A percentile compares a stretch with the other conserved stretches of the same genome.
Evolutionary conservation across 2,329 filamentous ascomycete genomes (phyloP).

Genomic region (Microsporum canis): DNA sequence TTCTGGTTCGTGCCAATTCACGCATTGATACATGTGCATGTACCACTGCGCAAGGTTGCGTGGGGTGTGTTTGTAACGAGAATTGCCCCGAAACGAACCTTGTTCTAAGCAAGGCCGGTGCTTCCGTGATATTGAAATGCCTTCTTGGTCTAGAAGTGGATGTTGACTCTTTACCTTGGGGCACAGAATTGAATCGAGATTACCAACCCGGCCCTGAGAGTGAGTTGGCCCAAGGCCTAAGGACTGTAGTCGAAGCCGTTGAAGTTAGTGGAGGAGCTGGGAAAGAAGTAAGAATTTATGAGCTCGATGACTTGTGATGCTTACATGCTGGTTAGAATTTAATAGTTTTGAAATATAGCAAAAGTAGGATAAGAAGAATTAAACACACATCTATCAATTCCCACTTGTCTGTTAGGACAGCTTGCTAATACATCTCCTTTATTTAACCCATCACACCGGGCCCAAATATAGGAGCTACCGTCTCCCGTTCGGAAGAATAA

Average conservation of each 20-base stretch:
- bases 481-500: too few relatives aligned
- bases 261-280: constrained; percentile 43
- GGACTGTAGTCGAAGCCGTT: constrained; percentile 67
- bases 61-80: constrained; percentile 82
- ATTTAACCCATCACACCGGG: too few relatives aligned
- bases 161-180: constrained; percentile 74
- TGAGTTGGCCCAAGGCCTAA: constrained; percentile 56
- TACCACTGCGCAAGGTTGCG: constrained; percentile 55
- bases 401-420: too few relatives aligned
- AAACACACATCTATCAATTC: too few relatives aligned
- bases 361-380: too few relatives aligned
- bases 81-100: constrained; percentile 75
- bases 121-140: constrained; percentile 66
- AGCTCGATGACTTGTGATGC: constrained; percentile 9
- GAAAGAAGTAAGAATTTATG: constrained; percentile 18
- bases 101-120: constrained; percentile 88
- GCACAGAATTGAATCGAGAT: constrained; percentile 67
- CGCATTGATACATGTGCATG: constrained; percentile 69
- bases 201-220: not conserved
- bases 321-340: not conserved
- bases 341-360: too few relatives aligned
- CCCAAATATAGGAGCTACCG: too few relatives aligned
- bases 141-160: constrained; percentile 69
- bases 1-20: constrained; percentile 63
- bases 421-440: too few relatives aligned